Evolutionary conservation across 208 protist species (phyloP).

Genomic region (Strigomonas culicis): DNA sequence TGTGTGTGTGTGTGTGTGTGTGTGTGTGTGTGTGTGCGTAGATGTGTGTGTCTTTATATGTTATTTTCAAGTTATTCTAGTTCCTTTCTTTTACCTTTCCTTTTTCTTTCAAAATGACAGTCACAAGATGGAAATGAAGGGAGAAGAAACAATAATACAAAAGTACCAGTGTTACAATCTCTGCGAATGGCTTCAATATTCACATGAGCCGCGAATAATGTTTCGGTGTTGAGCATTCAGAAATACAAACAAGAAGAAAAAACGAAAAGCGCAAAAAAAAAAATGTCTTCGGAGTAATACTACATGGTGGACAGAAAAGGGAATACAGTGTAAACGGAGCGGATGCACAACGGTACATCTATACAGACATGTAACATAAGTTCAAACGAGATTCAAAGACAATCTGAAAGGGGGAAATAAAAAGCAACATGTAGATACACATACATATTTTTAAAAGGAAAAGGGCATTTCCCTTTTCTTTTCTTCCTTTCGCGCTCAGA

Average conservation of each 20-base stretch:
- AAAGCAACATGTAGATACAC: background rate
- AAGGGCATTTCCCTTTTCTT: no score
- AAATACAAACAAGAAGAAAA: conserved; percentile 18
- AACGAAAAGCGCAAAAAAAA: conserved; percentile 10
- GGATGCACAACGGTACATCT: background rate
- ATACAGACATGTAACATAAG: background rate
- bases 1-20: conserved; percentile 15
- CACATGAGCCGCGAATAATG: background rate
- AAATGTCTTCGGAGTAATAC: background rate
- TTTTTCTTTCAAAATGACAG: conserved; percentile 1
- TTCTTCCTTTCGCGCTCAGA: no score
- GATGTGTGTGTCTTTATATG: no score
- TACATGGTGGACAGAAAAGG: background rate
- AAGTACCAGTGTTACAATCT: background rate
- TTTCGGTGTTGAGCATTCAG: background rate
- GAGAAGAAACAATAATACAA: conserved; percentile 7
- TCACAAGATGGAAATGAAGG: background rate
- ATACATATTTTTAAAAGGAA: background rate
- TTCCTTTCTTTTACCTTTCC: no score
- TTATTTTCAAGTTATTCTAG: no score
- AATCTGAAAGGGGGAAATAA: conserved; percentile 5
- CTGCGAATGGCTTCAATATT: background rate
- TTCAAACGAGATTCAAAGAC: background rate
- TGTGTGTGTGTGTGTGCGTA: background rate
- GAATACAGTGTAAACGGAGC: background rate